Conservation (phyloP, 345 rosid species). For the Draba incana region DNA sequence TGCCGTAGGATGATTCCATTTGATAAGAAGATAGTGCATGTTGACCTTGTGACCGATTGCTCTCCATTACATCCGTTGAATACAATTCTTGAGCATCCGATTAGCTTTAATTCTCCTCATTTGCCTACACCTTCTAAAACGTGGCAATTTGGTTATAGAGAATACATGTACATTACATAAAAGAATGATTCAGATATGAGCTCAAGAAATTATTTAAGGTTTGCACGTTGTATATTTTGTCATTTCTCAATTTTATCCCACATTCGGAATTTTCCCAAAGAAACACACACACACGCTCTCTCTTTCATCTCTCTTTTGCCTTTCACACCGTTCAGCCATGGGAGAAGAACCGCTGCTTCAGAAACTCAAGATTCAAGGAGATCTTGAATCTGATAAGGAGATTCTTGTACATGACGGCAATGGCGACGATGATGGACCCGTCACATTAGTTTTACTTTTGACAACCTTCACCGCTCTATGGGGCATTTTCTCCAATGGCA, state of each 20-base stretch:
- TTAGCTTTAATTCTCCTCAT: too few relatives aligned
- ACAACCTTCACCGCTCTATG: conserved; percentile 42
- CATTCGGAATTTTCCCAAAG: conserved; percentile 8
- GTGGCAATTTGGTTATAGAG: conserved; percentile 18
- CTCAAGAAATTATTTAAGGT: background rate
- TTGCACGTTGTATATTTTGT: conserved; percentile 33
- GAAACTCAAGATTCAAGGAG: conserved; percentile 25
- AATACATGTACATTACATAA: background rate
- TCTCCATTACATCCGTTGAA: too few relatives aligned
- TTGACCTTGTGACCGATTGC: too few relatives aligned
- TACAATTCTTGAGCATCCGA: too few relatives aligned
- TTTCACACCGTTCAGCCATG: conserved; percentile 29
- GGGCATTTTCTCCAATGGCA: conserved; percentile 41
- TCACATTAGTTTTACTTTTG: conserved; percentile 37
- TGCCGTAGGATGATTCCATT: too few relatives aligned
- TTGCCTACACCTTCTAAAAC: conserved; percentile 10
- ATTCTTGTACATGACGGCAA: background rate
- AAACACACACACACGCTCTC: background rate
- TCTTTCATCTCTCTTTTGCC: background rate
- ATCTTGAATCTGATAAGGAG: conserved; percentile 26
- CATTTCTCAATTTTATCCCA: background rate
- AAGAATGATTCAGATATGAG: conserved; percentile 7
- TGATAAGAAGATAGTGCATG: too few relatives aligned
- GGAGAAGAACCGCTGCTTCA: conserved; percentile 38
- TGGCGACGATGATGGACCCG: conserved; percentile 29